These are phyloP conservation scores for Talaromyces sp. DNA, from an alignment of 2,329 filamentous ascomycete genomes.

Conservation along the genomic window DNA sequence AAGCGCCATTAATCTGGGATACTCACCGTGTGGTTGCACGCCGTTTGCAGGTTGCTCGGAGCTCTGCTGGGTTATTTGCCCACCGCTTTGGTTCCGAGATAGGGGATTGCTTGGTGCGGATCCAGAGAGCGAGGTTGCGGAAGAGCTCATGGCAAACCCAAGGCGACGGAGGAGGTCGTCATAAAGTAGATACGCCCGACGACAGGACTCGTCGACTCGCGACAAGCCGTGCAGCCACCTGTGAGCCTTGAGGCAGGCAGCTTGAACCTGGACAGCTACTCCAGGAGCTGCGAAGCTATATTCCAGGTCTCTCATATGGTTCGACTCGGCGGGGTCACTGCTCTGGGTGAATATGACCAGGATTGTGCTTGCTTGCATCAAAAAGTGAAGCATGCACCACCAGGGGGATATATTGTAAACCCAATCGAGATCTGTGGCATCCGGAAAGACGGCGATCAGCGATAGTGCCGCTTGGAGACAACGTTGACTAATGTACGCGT, in stretches of 20 bases:
- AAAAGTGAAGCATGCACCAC: conserved; percentile 43
- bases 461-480: conserved; percentile 40
- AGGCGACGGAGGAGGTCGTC: conserved; percentile 32
- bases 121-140: not conserved
- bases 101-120: not conserved
- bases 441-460: conserved; percentile 37
- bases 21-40: not conserved
- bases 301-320: conserved; percentile 21
- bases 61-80: not conserved
- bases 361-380: conserved; percentile 43
- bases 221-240: conserved; percentile 37
- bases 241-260: conserved; percentile 35
- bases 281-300: conserved; percentile 19
- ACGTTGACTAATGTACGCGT: conserved; percentile 26
- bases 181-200: conserved; percentile 36
- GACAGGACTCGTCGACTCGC: conserved; percentile 28
- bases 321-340: conserved; percentile 30
- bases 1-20: not conserved
- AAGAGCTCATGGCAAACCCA: conserved; percentile 14
- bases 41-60: not conserved
- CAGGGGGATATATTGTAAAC: conserved; percentile 37
- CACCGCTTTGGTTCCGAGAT: not conserved
- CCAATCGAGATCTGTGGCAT: conserved; percentile 32
- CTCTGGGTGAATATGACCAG: conserved; percentile 30
- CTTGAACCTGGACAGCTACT: conserved; percentile 27